Base-by-base conservation (phyloP, 108 stramenopile genomes). In the Halocafeteria seosinensis region DNA sequence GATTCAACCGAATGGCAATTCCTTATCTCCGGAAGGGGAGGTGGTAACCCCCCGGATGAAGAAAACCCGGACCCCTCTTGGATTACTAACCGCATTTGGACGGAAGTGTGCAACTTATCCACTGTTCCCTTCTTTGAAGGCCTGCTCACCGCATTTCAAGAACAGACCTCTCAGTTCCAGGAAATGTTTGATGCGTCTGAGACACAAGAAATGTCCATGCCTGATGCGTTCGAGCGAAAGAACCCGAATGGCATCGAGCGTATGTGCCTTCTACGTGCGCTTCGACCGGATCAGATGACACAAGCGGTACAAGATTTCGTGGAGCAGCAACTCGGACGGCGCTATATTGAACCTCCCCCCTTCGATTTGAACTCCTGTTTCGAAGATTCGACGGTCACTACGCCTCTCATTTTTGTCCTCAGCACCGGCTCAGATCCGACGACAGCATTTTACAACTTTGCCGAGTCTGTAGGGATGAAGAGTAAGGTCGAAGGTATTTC, bases 341-440 rank as follows among this genome's bases (percentile, higher is more conserved):
- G 42, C 31, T 83, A 76, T 62, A 62, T 77, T 3, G 79, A 81
- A 57, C 78, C 80, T 11, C 80, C 82, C 27, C 71, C 77, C 9
- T 81, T 83, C 53, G 78, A 83, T 69, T 50, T 83, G 32, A 37
- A 62, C 38, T 60, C 65, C 11, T 79, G 79, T 67, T 83, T 71
- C 75, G 63, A 74, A 33, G 77, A 78, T 47, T 74, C 75, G 0
- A 32, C 73, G 4, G 64, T 68, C 31, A 70, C 64, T 4, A 78
- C 72, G 12, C 82, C 82, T 1, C 73, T 83, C 25, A 79, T 83
- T 37, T 83, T 83, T 42, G 76, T 83, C 1, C 76, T 83, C 32
- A 72, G 71, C 38, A 73, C 78, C 21, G 82, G 82, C 1, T 74
- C 75, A 2, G 82, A 83, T 57, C 80, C 80, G 26, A 83, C 79